Conservation (phyloP, 73 alveolate species). For the Paramecium sexaurelia region DNA sequence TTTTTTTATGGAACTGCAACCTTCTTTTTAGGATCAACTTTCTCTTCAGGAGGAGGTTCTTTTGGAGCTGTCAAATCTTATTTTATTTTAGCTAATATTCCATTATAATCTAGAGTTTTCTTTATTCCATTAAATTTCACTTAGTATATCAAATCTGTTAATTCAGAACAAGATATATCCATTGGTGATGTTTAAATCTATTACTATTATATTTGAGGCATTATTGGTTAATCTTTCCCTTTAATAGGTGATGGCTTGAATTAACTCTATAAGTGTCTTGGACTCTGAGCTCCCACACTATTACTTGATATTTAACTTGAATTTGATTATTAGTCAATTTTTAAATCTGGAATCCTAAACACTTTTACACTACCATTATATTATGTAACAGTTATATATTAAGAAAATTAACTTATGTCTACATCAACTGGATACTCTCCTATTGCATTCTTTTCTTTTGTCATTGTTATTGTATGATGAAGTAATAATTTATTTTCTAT, state of each 20-base stretch:
- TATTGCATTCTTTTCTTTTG: constrained; percentile 20
- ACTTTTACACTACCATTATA: constrained; percentile 62
- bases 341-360: constrained; percentile 58
- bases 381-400: constrained; percentile 42
- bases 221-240: not conserved
- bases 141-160: constrained; percentile 24
- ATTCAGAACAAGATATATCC: constrained; percentile 43
- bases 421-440: constrained; percentile 54
- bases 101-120: constrained; percentile 43
- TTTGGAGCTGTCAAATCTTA: constrained; percentile 1
- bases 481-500: constrained; percentile 52
- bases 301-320: constrained; percentile 12
- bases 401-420: constrained; percentile 49
- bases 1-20: constrained; percentile 48
- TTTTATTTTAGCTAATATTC: constrained; percentile 60
- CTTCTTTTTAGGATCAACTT: constrained; percentile 51
- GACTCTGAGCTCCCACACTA: not conserved
- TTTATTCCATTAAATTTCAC: constrained; percentile 56
- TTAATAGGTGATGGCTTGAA: constrained; percentile 19
- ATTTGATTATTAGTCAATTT: not conserved
- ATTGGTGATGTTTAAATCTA: constrained; percentile 7
- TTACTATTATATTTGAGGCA: not conserved
- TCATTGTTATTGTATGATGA: constrained; percentile 44
- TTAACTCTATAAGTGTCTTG: not conserved
- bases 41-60: constrained; percentile 55